Base-by-base conservation (phyloP, 2,329 filamentous ascomycete species). In the Akanthomyces muscarius region DNA sequence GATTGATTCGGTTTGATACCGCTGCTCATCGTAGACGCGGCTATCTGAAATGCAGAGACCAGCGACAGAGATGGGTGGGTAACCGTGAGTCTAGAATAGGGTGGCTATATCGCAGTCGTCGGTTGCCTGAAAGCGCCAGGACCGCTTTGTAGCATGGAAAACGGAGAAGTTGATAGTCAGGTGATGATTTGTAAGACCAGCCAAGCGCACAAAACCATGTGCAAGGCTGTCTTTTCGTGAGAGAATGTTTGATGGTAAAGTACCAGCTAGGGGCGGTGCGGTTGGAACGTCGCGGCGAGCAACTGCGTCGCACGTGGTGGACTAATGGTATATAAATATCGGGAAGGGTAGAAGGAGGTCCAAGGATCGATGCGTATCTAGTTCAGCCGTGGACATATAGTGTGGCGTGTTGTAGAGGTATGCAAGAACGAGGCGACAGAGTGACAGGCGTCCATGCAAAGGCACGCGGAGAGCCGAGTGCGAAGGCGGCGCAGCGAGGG, bases 1-100 rank as follows among this genome's bases (percentile, higher is more conserved):
- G 77, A 72, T 68, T 80, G 75, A 66, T 78, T 79, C 64, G 80
- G 68, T 70, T 86, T 87, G 68, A 77, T 73, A 61, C 74, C 75
- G 66, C 82, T 78, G 72, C 78, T 86, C 83, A 86, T 86, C 66
- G 70, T 78, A 55, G 55, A 51, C 38, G 51, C 42, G 38, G 23
- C 18, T 38, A 67, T 61, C 66, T 44, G 68, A 66, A 21, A 38
- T 41, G 14, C 5, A 14, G 66, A 81, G 78, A 72, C 78, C 85
- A 82, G 85, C 85, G 66, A 69, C 78, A 50, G 42, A 50, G 13
- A 28, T 53, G 33, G 44, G 23, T 36, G 66, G 62, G 66, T 53
- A 68, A 66, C 21, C 21, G 36, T 4, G 4, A n/a, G 47, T 47
- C 14, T 21, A 54, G n/a, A 28, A 30, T 14, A 25, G 10, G 30